A percentile compares a stretch with the other conserved stretches of the same genome.
Evolutionary conservation across 2,329 filamentous ascomycete genomes (phyloP).

Genomic region (Aspergillus thermomutatus): DNA sequence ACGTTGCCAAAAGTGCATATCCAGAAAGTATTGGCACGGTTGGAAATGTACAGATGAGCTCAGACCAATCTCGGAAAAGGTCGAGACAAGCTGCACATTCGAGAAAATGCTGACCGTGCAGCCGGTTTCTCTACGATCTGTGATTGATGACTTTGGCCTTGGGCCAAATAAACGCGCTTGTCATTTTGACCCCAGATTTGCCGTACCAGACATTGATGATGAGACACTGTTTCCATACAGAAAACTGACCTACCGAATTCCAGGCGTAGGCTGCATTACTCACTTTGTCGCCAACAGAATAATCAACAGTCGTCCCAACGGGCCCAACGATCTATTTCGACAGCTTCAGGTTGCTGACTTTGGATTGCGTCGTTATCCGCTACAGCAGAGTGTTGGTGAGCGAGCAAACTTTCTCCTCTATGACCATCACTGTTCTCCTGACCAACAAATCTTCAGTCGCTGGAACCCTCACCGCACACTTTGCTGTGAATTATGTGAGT

Average conservation of each 20-base stretch:
- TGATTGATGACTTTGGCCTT: conserved; percentile 31
- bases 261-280: conserved; percentile 45
- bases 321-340: conserved; percentile 61
- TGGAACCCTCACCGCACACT: conserved; percentile 44
- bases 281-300: conserved; percentile 56
- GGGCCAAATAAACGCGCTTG: conserved; percentile 24
- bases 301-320: conserved; percentile 51
- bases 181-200: conserved; percentile 24
- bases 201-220: conserved; percentile 29
- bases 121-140: conserved; percentile 28
- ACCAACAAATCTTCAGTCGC: conserved; percentile 22
- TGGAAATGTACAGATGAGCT: conserved; percentile 54
- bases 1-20: conserved; percentile 58
- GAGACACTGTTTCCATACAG: conserved; percentile 27
- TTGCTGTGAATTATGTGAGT: conserved; percentile 48
- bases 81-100: conserved; percentile 51
- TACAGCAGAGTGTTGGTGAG: conserved; percentile 34
- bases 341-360: conserved; percentile 46
- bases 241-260: conserved; percentile 32
- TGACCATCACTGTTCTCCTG: neutral
- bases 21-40: conserved; percentile 57
- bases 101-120: conserved; percentile 27
- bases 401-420: conserved; percentile 1
- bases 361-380: conserved; percentile 43
- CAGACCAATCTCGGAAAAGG: neutral